A percentile compares a stretch with the other conserved stretches of the same genome.
Conservation (phyloP, 2,329 filamentous ascomycete species). For the Diplocarpon mali region DNA sequence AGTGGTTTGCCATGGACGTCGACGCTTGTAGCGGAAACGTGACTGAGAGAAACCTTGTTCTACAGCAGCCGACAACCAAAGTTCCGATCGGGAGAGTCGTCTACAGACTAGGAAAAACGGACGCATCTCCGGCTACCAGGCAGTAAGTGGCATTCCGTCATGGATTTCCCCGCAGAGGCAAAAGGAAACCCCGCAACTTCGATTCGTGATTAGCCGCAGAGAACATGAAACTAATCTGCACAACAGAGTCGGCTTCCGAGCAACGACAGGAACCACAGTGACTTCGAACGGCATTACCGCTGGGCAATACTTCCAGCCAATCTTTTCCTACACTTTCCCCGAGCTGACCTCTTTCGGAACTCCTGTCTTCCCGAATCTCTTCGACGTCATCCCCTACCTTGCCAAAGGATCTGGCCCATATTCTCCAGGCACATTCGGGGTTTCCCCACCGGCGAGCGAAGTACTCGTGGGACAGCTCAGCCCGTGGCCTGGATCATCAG, state of each 20-base stretch:
- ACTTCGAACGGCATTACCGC: slow-evolving; percentile 31
- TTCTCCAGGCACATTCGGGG: slow-evolving; percentile 13
- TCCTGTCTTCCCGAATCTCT: slow-evolving; percentile 26
- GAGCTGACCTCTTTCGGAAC: slow-evolving; percentile 30
- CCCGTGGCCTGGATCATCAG: slow-evolving; percentile 23
- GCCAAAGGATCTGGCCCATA: slow-evolving; percentile 26
- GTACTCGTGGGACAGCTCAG: slow-evolving; percentile 28
- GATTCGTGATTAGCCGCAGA: too few species aligned
- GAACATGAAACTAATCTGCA: too few species aligned
- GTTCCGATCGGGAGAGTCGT: slow-evolving; percentile 31
- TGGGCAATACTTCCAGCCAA: slow-evolving; percentile 31
- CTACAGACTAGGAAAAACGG: slow-evolving; percentile 23
- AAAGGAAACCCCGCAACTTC: too few species aligned
- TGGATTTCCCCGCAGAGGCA: too few species aligned
- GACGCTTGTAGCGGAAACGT: slow-evolving; percentile 33
- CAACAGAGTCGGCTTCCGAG: slow-evolving; percentile 19
- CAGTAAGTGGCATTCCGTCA: not conserved
- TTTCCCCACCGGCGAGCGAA: not conserved
- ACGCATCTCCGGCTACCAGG: slow-evolving; percentile 31
- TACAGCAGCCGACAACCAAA: slow-evolving; percentile 20
- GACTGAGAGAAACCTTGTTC: slow-evolving; percentile 26
- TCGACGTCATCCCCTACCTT: slow-evolving; percentile 28
- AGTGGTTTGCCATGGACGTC: slow-evolving; percentile 31
- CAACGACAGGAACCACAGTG: slow-evolving; percentile 26
- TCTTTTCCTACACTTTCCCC: slow-evolving; percentile 34